These are phyloP conservation scores for Gymnopilus dilepis DNA, from an alignment of 768 basidiomycete species.

Conservation along the genomic window DNA sequence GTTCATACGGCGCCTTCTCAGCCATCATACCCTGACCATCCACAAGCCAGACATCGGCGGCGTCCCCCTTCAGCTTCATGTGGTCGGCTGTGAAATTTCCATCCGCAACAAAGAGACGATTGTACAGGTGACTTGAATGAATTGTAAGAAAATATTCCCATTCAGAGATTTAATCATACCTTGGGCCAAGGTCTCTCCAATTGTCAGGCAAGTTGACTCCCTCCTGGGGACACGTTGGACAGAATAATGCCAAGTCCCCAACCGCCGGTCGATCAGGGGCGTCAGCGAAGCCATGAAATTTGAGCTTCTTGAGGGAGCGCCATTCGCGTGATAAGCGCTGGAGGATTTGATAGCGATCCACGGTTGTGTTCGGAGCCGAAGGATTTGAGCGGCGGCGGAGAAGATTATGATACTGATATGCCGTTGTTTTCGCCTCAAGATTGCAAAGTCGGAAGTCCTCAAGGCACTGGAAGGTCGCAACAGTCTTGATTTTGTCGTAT, in stretches of 20 bases:
- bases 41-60: conserved; percentile 23
- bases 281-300: conserved; percentile 23
- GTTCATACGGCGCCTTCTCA: background rate
- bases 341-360: conserved; percentile 26
- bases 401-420: conserved; percentile 17
- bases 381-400: conserved; percentile 13
- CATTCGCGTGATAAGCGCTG: conserved; percentile 20
- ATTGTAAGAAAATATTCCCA: too few species aligned
- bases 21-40: conserved; percentile 22
- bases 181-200: conserved; percentile 13
- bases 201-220: conserved; percentile 27
- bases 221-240: conserved; percentile 34
- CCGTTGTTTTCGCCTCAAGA: too few species aligned
- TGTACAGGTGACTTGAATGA: too few species aligned
- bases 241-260: conserved; percentile 30
- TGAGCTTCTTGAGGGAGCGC: conserved; percentile 23
- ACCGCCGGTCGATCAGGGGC: background rate
- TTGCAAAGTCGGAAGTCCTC: too few species aligned
- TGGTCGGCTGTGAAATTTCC: conserved; percentile 30
- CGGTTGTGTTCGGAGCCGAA: background rate
- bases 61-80: conserved; percentile 18
- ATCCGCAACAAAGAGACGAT: too few species aligned
- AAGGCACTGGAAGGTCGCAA: too few species aligned
- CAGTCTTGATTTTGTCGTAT: too few species aligned
- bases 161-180: too few species aligned